Base-by-base conservation (phyloP, 805 yeast species). In the Pichia cabralensis region DNA sequence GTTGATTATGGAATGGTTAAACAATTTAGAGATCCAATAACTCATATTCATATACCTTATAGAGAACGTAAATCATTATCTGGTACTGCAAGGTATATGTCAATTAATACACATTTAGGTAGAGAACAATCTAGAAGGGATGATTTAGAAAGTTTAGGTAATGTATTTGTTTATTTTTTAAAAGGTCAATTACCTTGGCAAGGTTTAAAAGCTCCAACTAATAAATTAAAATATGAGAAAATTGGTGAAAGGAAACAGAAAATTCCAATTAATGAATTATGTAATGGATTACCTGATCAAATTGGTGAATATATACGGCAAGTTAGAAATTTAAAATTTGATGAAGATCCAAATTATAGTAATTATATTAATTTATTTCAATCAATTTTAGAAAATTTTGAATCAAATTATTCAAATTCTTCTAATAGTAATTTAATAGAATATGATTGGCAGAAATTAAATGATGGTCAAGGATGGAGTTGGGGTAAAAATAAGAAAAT, bases 1-100 rank as follows among this genome's bases (percentile, higher is more conserved):
- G 84, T 81, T 36, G 94, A 81, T 58, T 82, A 77, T 49, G 94
- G 94, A 40, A 81, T 81, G 94, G 88, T 88, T 13, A 81, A 81
- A 52, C 88, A 81, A 51, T 81, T 75, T 53, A 63, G 92, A 48
- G 88, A 82, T 49, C 88, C 89, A 22, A 67, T 75, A 47, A 76
- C 89, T 1, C 79, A 79, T 48, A 80, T 73, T 44, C 94, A 81
- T 57, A 81, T 81, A 38, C 92, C 92, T 9, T 81, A 81, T 55
- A 67, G 88, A 46, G 94, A 81, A 55, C 67, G 78, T 47, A 81
- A 81, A 53, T 77, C 89, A 3, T 62, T 81, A 49, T 75, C 84
- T 56, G 94, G 94, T 15, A 81, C 94, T 2, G 92, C 92, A 9
- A 69, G 94, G 50, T 81, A 81, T 56, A 81, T 81, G 94, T 80